Evolutionary conservation across 225 moss, liverwort and hornwort genomes (phyloP).

Genomic region (Sphagnum tenellum): DNA sequence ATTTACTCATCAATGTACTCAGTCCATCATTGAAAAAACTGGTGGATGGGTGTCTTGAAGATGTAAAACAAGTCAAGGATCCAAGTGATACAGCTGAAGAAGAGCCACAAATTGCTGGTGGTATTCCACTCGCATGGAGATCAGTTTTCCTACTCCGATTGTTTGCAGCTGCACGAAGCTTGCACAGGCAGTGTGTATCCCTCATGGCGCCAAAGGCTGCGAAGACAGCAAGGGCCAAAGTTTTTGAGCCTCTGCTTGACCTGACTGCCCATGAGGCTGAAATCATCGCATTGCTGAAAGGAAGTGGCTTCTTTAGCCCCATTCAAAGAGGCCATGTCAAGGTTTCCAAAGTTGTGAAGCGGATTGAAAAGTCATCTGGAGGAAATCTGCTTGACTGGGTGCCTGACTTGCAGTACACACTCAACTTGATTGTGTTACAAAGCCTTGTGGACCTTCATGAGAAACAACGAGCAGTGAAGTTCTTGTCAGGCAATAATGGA

Average conservation of each 20-base stretch:
- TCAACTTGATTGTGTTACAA: slow-evolving; percentile 50
- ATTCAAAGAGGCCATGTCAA: slow-evolving; percentile 50
- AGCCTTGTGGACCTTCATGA: slow-evolving; percentile 64
- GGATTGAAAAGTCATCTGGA: slow-evolving; percentile 24
- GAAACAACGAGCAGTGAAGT: slow-evolving; percentile 48
- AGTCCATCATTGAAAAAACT: slow-evolving; percentile 38
- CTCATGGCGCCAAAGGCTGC: slow-evolving; percentile 89
- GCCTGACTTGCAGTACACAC: slow-evolving; percentile 27
- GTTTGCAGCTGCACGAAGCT: slow-evolving; percentile 35
- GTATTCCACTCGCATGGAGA: slow-evolving; percentile 15
- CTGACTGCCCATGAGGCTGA: slow-evolving; percentile 28
- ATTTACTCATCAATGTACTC: slow-evolving; percentile 52
- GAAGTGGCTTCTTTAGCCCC: slow-evolving; percentile 41
- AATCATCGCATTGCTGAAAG: slow-evolving; percentile 25
- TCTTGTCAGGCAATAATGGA: slow-evolving; percentile 25
- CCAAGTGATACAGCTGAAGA: slow-evolving; percentile 2
- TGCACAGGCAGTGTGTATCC: slow-evolving; percentile 68
- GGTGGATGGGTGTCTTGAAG: slow-evolving; percentile 21
- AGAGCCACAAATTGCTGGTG: neutral
- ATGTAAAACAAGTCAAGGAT: slow-evolving; percentile 20
- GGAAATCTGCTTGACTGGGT: slow-evolving; percentile 10
- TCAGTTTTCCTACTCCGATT: slow-evolving; percentile 49
- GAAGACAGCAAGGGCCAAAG: slow-evolving; percentile 47
- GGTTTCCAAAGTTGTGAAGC: slow-evolving; percentile 55
- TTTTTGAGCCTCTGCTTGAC: slow-evolving; percentile 42